These are phyloP conservation scores for Solanum ossicruentum DNA, from an alignment of 257 asterid species.

Conservation along the genomic window DNA sequence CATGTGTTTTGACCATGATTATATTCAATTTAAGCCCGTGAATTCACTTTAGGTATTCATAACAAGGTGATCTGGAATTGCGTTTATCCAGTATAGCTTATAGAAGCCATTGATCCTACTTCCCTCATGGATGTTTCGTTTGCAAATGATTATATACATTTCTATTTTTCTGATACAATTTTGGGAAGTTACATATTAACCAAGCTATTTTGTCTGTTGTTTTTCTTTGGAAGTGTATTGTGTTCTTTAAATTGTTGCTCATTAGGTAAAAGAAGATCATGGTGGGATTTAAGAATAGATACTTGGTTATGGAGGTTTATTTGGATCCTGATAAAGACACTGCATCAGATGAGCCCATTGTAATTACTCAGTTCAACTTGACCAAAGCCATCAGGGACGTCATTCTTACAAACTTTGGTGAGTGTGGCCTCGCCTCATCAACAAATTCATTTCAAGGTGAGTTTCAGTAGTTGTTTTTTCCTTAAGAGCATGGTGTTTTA, in stretches of 20 bases:
- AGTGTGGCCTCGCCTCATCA: constrained; percentile 78
- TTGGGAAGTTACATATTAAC: not conserved
- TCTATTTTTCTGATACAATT: not conserved
- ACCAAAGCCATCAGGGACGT: constrained; percentile 53
- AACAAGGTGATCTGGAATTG: not conserved
- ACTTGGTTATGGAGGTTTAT: constrained; percentile 75
- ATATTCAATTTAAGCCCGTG: not conserved
- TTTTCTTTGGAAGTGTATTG: not conserved
- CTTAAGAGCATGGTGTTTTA: not conserved
- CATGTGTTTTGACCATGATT: not conserved
- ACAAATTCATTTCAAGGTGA: constrained; percentile 65
- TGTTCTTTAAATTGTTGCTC: not conserved
- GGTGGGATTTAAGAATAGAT: constrained; percentile 91
- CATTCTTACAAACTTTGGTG: constrained; percentile 73
- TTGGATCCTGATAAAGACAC: constrained; percentile 64
- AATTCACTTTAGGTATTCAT: not conserved
- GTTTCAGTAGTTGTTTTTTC: not conserved
- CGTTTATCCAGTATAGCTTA: not conserved
- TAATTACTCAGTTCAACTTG: constrained; percentile 56
- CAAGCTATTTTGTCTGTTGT: not conserved
- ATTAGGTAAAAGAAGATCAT: constrained; percentile 27
- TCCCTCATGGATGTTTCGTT: not conserved
- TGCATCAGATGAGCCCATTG: constrained; percentile 49
- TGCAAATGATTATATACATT: not conserved
- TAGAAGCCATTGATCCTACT: not conserved